Evolutionary conservation across 805 yeast genomes (phyloP).

Genomic region (Myxozyma geophila): DNA sequence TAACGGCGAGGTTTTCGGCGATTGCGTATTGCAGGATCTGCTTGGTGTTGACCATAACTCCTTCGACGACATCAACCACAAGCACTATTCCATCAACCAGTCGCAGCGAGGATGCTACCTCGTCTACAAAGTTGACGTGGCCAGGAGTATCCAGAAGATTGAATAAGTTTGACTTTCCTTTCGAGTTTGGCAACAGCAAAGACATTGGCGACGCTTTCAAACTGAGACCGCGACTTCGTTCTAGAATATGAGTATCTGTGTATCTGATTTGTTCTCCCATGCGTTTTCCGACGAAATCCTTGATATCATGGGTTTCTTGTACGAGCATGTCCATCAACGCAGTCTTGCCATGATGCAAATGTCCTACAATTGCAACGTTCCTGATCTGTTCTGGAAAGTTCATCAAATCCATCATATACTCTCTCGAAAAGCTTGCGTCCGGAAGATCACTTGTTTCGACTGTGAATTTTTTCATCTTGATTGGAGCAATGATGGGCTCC

Average conservation of each 20-base stretch:
- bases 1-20: constrained; percentile 55
- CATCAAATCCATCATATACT: constrained; percentile 60
- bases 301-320: constrained; percentile 63
- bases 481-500: constrained; percentile 70
- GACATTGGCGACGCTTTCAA: constrained; percentile 67
- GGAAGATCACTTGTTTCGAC: constrained; percentile 59
- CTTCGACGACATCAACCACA: constrained; percentile 86
- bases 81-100: constrained; percentile 69
- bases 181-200: constrained; percentile 58
- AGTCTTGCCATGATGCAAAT: constrained; percentile 85
- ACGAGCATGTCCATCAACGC: constrained; percentile 72
- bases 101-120: constrained; percentile 60
- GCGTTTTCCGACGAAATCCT: constrained; percentile 44
- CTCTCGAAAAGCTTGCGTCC: constrained; percentile 60
- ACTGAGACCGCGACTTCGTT: constrained; percentile 70
- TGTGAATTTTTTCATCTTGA: constrained; percentile 49
- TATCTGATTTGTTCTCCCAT: constrained; percentile 58
- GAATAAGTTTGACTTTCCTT: constrained; percentile 59
- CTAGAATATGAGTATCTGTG: constrained; percentile 73
- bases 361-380: constrained; percentile 80
- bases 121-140: constrained; percentile 82
- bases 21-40: constrained; percentile 58
- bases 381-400: constrained; percentile 66
- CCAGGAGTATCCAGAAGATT: constrained; percentile 91
- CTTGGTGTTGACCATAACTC: constrained; percentile 62